Evolutionary conservation across 345 rosid genomes (phyloP).

Genomic region (Dovyalis caffra): DNA sequence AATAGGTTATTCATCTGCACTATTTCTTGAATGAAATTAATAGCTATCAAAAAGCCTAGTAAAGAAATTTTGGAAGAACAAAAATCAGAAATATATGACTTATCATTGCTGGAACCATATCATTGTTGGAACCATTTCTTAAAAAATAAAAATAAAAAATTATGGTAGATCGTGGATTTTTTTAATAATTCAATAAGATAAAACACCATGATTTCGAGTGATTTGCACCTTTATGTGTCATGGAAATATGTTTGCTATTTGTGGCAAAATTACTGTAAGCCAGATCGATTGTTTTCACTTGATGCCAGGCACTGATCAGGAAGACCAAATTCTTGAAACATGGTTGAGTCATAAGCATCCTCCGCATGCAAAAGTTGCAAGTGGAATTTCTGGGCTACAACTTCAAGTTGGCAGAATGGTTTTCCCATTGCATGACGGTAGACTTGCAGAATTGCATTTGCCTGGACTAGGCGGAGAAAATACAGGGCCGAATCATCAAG

Average conservation of each 20-base stretch:
- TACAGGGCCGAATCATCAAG: constrained; percentile 45
- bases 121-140: background rate
- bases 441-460: constrained; percentile 61
- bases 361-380: constrained; percentile 45
- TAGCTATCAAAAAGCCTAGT: background rate
- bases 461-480: constrained; percentile 61
- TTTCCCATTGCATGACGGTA: constrained; percentile 65
- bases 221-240: background rate
- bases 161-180: background rate
- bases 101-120: too few relatives aligned
- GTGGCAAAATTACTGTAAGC: constrained; percentile 1
- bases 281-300: background rate
- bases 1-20: background rate
- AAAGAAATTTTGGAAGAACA: background rate
- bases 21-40: background rate
- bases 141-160: too few relatives aligned
- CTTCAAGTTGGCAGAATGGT: constrained; percentile 55
- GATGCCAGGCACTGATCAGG: constrained; percentile 40
- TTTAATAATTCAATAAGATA: background rate
- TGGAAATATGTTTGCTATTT: background rate
- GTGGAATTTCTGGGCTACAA: constrained; percentile 50
- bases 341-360: constrained; percentile 65
- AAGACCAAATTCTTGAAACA: constrained; percentile 34
- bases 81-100: background rate
- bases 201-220: background rate